Percentiles rank a stretch among this genome's conserved stretches.
phyloP scores from a whole-genome alignment of 2,329 filamentous ascomycete species.

The Rhexocercosporidium sp. region DNA sequence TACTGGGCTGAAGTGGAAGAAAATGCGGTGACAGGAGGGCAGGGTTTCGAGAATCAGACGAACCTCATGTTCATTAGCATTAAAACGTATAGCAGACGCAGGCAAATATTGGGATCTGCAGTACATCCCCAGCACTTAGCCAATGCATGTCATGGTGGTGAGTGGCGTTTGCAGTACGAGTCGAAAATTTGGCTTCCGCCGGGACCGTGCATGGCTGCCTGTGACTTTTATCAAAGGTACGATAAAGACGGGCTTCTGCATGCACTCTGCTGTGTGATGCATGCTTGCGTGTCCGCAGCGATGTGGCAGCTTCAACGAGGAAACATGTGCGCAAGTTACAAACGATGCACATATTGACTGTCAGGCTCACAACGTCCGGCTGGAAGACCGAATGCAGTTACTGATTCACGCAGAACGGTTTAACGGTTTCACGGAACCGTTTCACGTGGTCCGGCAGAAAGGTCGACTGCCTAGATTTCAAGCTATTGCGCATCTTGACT shows the following conservation, averaged over 20 bases:
- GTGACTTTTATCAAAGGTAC: too few relatives aligned
- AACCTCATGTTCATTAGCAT: conserved; percentile 2
- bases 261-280: not conserved
- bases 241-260: too few relatives aligned
- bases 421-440: not conserved
- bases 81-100: not conserved
- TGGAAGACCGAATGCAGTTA: not conserved
- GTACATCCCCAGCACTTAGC: not conserved
- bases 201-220: not conserved
- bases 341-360: not conserved
- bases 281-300: not conserved
- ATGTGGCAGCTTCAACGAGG: not conserved
- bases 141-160: not conserved
- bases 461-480: not conserved
- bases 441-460: conserved; percentile 2
- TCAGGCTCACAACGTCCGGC: conserved; percentile 5
- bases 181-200: not conserved
- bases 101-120: not conserved
- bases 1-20: conserved; percentile 8
- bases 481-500: not conserved
- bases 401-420: not conserved
- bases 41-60: not conserved
- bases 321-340: not conserved
- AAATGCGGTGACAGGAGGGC: not conserved
- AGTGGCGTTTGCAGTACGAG: not conserved